Evolutionary conservation across 2,329 filamentous ascomycete species (phyloP).

Genomic region (Aspergillus chevalieri): DNA sequence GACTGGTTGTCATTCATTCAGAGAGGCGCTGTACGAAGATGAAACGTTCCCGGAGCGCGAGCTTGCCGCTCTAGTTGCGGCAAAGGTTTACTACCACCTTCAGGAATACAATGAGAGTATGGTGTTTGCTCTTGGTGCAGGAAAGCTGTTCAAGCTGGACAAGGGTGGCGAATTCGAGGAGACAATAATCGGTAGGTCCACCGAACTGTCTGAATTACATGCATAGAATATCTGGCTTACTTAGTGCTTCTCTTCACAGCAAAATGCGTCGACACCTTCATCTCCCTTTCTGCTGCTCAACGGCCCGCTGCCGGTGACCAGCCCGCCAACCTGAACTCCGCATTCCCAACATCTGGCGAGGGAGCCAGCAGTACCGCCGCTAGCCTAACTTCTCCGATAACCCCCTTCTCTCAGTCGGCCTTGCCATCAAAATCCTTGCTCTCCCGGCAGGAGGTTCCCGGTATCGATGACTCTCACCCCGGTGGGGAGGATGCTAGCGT

Average conservation of each 20-base stretch:
- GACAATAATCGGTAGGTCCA: slow-evolving; percentile 74
- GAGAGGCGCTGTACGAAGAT: slow-evolving; percentile 96
- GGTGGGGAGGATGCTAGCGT: slow-evolving; percentile 52
- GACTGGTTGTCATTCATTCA: slow-evolving; percentile 35
- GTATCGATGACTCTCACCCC: slow-evolving; percentile 51
- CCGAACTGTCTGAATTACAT: neutral
- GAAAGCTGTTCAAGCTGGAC: slow-evolving; percentile 90
- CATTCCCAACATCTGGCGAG: slow-evolving; percentile 62
- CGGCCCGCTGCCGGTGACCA: slow-evolving; percentile 45
- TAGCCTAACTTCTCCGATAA: slow-evolving; percentile 75
- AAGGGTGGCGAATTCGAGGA: slow-evolving; percentile 92
- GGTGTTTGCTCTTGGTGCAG: slow-evolving; percentile 91
- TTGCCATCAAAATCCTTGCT: slow-evolving; percentile 90
- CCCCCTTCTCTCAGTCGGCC: slow-evolving; percentile 89
- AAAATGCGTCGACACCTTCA: slow-evolving; percentile 97
- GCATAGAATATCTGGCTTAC: slow-evolving; percentile 5
- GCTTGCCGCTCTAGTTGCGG: slow-evolving; percentile 86
- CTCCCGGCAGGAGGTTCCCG: slow-evolving; percentile 66
- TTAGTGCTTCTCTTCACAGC: slow-evolving; percentile 38
- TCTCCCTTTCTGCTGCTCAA: slow-evolving; percentile 64
- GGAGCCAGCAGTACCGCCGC: slow-evolving; percentile 62
- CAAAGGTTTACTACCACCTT: slow-evolving; percentile 98
- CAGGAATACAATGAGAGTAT: slow-evolving; percentile 99
- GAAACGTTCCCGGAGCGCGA: slow-evolving; percentile 89
- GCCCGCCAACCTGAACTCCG: slow-evolving; percentile 67